Evolutionary conservation across 129 eudicot species (phyloP).

Genomic region (Glebionis coronaria): DNA sequence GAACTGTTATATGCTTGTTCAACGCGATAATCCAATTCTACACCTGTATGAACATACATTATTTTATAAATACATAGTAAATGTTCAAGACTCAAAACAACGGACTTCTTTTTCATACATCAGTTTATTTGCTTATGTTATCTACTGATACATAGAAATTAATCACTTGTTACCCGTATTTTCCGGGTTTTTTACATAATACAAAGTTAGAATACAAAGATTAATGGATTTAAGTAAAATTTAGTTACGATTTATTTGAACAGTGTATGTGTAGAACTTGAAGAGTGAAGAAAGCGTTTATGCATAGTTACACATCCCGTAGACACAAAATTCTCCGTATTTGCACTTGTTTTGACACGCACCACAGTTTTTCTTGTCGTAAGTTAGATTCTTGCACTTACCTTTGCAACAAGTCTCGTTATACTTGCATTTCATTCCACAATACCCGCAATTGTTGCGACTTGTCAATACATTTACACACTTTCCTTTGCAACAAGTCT

Average conservation of each 20-base stretch:
- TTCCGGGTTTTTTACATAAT: no score
- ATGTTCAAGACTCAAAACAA: no score
- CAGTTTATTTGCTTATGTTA: no score
- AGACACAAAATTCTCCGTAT: slow-evolving; percentile 35
- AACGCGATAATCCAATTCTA: no score
- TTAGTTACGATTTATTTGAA: not conserved
- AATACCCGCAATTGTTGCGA: slow-evolving; percentile 31
- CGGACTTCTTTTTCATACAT: no score
- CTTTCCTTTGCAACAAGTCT: slow-evolving; percentile 35
- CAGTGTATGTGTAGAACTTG: not conserved
- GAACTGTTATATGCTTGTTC: no score
- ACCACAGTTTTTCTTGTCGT: slow-evolving; percentile 35
- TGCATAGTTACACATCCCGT: slow-evolving; percentile 49
- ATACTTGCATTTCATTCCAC: slow-evolving; percentile 43
- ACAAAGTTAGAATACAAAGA: no score
- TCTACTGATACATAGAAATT: no score
- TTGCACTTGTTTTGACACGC: slow-evolving; percentile 46
- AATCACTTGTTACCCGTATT: no score
- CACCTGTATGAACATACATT: no score
- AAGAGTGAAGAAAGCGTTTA: slow-evolving; percentile 19
- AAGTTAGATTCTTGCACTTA: slow-evolving; percentile 30
- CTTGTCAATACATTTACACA: slow-evolving; percentile 29
- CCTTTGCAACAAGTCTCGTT: slow-evolving; percentile 44
- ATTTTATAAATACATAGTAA: no score
- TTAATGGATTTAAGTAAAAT: no score